These are phyloP conservation scores for Huiozyma sinensis DNA, from an alignment of 805 yeast genomes.

Conservation along the genomic window DNA sequence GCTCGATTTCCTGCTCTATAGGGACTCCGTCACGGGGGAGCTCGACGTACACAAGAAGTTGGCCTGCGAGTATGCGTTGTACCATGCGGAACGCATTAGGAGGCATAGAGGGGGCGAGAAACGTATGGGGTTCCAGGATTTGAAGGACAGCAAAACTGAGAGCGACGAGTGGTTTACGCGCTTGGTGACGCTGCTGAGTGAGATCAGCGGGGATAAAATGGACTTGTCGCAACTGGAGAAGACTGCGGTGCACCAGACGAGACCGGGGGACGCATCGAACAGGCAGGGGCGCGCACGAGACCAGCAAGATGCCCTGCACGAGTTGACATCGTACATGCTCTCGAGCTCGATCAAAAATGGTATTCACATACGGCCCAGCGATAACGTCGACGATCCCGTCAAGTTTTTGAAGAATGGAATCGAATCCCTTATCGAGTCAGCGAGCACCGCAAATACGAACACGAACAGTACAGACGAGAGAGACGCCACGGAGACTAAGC, in stretches of 20 bases:
- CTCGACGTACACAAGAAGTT: conserved; percentile 23
- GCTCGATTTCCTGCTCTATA: conserved; percentile 18
- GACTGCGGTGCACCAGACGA: background rate
- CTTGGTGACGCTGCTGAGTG: conserved; percentile 11
- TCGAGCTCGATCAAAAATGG: conserved; percentile 23
- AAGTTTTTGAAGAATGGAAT: conserved; percentile 23
- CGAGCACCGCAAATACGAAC: background rate
- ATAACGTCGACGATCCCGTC: conserved; percentile 11
- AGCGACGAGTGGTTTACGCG: conserved; percentile 14
- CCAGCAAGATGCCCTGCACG: conserved; percentile 12
- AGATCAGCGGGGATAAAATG: conserved; percentile 14
- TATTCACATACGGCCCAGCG: conserved; percentile 18
- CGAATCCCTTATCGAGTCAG: conserved; percentile 13
- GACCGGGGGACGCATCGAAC: background rate
- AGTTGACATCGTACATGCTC: conserved; percentile 23
- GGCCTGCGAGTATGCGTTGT: conserved; percentile 22
- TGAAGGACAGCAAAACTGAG: conserved; percentile 7
- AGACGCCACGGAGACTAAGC: conserved; percentile 1
- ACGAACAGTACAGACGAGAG: background rate
- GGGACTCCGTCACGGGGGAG: conserved; percentile 6
- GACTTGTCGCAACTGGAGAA: conserved; percentile 5
- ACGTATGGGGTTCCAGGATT: conserved; percentile 5
- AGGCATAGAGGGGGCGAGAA: conserved; percentile 3
- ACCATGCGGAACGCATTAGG: conserved; percentile 11
- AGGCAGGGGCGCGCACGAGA: background rate